These are phyloP conservation scores for Hanseniaspora jakobsenii DNA, from an alignment of 805 yeast genomes.

Conservation along the genomic window DNA sequence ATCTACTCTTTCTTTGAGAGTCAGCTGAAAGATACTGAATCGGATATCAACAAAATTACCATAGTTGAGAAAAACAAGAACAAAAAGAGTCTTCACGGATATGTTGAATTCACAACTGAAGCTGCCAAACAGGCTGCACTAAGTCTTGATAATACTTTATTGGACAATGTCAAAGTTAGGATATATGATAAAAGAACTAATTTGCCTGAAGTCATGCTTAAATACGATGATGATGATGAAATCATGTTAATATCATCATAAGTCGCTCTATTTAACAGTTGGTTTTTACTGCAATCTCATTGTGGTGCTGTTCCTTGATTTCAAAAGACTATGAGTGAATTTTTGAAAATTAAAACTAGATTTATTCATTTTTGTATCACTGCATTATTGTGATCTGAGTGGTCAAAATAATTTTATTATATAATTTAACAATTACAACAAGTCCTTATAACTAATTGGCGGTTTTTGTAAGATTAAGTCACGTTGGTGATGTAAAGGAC, in stretches of 20 bases:
- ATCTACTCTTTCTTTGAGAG: slow-evolving; percentile 37
- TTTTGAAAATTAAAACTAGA: no score
- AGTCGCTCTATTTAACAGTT: no score
- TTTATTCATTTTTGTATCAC: no score
- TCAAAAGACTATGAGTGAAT: no score
- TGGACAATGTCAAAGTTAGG: slow-evolving; percentile 38
- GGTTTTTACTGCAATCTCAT: no score
- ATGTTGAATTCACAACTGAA: slow-evolving; percentile 40
- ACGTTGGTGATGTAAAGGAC: no score
- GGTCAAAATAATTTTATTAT: no score
- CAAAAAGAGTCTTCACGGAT: slow-evolving; percentile 27
- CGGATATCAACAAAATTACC: slow-evolving; percentile 41
- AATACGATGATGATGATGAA: slow-evolving; percentile 10
- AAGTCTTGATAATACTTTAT: slow-evolving; percentile 31
- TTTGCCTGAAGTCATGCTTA: slow-evolving; percentile 31
- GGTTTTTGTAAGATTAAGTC: no score
- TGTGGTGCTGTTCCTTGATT: no score
- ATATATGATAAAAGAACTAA: slow-evolving; percentile 45
- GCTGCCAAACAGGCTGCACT: slow-evolving; percentile 39
- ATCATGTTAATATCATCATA: slow-evolving; percentile 5
- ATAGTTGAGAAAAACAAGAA: slow-evolving; percentile 27
- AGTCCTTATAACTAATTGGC: no score
- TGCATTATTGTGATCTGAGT: no score
- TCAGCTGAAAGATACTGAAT: slow-evolving; percentile 23
- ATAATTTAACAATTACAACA: no score